These are phyloP conservation scores for Aspergillus aculeatinus DNA, from an alignment of 2,329 filamentous ascomycete genomes.

Conservation along the genomic window DNA sequence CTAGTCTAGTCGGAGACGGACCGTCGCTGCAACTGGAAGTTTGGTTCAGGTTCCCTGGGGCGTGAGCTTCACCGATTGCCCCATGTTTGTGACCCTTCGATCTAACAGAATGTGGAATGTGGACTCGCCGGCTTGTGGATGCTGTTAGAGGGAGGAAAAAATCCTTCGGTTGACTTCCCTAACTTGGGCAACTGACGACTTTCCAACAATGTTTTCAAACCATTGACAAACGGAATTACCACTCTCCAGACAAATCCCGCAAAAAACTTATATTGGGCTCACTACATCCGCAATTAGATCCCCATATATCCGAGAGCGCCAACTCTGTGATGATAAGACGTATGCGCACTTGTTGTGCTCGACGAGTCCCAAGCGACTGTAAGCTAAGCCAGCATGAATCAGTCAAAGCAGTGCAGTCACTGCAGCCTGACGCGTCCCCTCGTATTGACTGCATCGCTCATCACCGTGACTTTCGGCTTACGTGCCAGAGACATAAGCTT, in stretches of 20 bases:
- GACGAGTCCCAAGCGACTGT: neutral
- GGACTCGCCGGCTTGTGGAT: neutral
- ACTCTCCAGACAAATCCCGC: neutral
- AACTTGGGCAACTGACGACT: neutral
- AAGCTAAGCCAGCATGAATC: neutral
- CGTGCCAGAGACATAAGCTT: neutral
- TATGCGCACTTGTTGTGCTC: neutral
- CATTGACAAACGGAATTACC: neutral
- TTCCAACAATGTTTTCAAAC: neutral
- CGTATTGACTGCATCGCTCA: neutral
- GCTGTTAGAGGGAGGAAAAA: neutral
- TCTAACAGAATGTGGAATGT: neutral
- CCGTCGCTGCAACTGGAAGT: neutral
- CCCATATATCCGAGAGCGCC: neutral
- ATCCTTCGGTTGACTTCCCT: neutral
- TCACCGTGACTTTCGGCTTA: neutral
- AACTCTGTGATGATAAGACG: neutral
- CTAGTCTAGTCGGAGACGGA: too few relatives aligned
- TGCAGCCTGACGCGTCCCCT: neutral
- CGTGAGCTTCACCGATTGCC: neutral
- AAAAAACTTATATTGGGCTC: neutral
- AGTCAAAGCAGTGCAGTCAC: neutral
- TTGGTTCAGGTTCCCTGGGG: neutral
- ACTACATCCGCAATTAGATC: neutral
- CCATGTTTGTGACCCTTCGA: neutral